Conservation (phyloP, 2,329 filamentous ascomycete genomes). For the Colletotrichum sojae region DNA sequence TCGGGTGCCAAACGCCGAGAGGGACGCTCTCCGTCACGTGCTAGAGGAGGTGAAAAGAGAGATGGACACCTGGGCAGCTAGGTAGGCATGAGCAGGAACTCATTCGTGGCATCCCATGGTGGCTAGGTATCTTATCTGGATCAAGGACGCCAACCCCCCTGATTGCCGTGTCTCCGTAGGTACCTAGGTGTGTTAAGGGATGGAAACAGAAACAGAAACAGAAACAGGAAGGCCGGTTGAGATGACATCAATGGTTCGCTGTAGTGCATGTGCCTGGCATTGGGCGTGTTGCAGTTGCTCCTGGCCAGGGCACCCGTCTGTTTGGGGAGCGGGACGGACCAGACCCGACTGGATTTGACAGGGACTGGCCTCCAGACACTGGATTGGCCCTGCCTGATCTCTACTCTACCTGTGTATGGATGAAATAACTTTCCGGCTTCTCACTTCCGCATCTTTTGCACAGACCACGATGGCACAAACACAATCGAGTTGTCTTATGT, state of each 20-base stretch:
- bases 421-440: conserved; percentile 37
- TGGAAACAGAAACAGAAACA: not conserved
- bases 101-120: too few species aligned
- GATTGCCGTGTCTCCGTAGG: too few species aligned
- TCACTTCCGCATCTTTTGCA: conserved; percentile 27
- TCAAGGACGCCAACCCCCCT: too few species aligned
- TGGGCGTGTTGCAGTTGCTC: too few species aligned
- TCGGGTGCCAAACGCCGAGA: not conserved
- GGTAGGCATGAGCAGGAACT: too few species aligned
- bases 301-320: conserved; percentile 5
- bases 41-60: too few species aligned
- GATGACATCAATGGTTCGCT: conserved; percentile 24
- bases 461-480: not conserved
- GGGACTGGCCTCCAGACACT: not conserved
- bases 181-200: too few species aligned
- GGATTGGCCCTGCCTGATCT: conserved; percentile 15
- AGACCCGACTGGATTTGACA: conserved; percentile 8
- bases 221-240: conserved; percentile 2
- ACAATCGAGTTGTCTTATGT: conserved; percentile 4
- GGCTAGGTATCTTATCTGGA: too few species aligned
- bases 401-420: too few species aligned
- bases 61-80: too few species aligned
- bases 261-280: not conserved
- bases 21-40: not conserved
- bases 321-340: conserved; percentile 23